Percentiles rank a stretch among this genome's conserved stretches.
Conservation (phyloP, 1,284 basidiomycete genomes). For the Irpex rosettiformis region DNA sequence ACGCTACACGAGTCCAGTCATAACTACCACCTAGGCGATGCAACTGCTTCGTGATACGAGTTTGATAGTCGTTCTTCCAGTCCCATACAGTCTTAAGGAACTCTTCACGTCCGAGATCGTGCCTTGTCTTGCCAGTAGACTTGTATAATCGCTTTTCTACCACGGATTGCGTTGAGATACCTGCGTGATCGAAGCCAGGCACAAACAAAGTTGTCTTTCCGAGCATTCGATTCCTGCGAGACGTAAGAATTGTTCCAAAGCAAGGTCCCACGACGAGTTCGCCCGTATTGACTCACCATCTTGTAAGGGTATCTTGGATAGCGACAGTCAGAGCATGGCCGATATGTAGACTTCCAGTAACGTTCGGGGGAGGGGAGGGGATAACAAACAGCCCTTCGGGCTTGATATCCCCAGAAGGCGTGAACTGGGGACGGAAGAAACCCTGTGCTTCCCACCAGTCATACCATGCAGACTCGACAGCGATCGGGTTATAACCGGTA, state of each 20-base stretch:
- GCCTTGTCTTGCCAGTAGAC: slow-evolving; percentile 78
- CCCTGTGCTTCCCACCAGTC: slow-evolving; percentile 95
- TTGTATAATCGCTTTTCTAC: slow-evolving; percentile 94
- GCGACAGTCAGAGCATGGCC: slow-evolving; percentile 94
- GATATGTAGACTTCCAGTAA: slow-evolving; percentile 95
- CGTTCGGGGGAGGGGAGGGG: slow-evolving; percentile 95
- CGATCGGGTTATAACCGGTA: slow-evolving; percentile 90
- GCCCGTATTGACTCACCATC: slow-evolving; percentile 62
- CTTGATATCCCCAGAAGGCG: slow-evolving; percentile 52
- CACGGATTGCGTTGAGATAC: slow-evolving; percentile 98
- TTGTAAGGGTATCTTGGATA: slow-evolving; percentile 86
- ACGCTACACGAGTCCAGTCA: slow-evolving; percentile 92
- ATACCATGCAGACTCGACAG: slow-evolving; percentile 96
- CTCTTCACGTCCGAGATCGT: slow-evolving; percentile 91
- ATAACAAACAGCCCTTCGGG: slow-evolving; percentile 81
- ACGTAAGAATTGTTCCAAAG: not conserved
- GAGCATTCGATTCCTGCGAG: slow-evolving; percentile 89
- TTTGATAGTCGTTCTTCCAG: slow-evolving; percentile 99
- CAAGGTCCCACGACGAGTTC: not conserved
- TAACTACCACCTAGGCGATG: slow-evolving; percentile 90
- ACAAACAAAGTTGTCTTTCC: slow-evolving; percentile 90
- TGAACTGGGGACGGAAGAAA: slow-evolving; percentile 84
- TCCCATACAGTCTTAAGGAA: slow-evolving; percentile 93
- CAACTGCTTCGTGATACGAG: slow-evolving; percentile 88
- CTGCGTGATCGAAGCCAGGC: slow-evolving; percentile 98